Conservation (phyloP, 768 basidiomycete species). For the Boletus insuetus region DNA sequence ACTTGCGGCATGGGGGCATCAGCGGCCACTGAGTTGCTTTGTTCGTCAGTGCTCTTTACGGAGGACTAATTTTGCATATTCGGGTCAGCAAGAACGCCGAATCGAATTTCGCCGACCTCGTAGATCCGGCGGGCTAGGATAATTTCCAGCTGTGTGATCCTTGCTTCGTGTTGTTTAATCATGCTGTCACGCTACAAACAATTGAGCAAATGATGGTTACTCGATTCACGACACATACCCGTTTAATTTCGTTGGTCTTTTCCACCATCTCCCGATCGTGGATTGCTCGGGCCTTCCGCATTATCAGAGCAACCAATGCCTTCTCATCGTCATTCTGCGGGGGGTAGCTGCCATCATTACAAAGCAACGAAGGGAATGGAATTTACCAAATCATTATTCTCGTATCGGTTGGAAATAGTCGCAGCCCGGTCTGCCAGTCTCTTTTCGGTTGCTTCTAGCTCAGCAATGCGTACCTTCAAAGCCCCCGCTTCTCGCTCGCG, state of each 20-base stretch:
- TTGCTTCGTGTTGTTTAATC: conserved; percentile 42
- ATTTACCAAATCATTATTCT: conserved; percentile 46
- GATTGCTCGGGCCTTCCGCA: conserved; percentile 42
- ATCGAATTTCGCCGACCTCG: conserved; percentile 18
- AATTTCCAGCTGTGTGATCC: conserved; percentile 45
- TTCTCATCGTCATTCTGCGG: conserved; percentile 49
- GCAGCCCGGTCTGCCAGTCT: conserved; percentile 26
- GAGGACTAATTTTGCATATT: conserved; percentile 13
- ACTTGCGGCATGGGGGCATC: conserved; percentile 10
- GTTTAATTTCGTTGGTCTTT: conserved; percentile 56
- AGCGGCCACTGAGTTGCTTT: conserved; percentile 9
- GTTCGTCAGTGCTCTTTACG: conserved; percentile 12
- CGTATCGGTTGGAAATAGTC: conserved; percentile 39
- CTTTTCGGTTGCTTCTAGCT: conserved; percentile 30
- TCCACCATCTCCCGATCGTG: conserved; percentile 53
- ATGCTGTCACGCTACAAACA: conserved; percentile 45
- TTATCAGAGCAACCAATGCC: conserved; percentile 44
- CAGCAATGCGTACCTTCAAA: conserved; percentile 19
- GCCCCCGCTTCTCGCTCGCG: conserved; percentile 28
- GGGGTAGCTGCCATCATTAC: conserved; percentile 12
- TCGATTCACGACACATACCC: conserved; percentile 34
- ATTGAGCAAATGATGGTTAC: conserved; percentile 5
- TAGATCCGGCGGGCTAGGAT: conserved; percentile 45
- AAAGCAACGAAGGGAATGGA: conserved; percentile 1
- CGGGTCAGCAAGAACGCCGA: conserved; percentile 15